A percentile compares a stretch with the other conserved stretches of the same genome.
phyloP scores from a whole-genome alignment of 192 early-diverging fungal species.

The Backusella macrospora region DNA sequence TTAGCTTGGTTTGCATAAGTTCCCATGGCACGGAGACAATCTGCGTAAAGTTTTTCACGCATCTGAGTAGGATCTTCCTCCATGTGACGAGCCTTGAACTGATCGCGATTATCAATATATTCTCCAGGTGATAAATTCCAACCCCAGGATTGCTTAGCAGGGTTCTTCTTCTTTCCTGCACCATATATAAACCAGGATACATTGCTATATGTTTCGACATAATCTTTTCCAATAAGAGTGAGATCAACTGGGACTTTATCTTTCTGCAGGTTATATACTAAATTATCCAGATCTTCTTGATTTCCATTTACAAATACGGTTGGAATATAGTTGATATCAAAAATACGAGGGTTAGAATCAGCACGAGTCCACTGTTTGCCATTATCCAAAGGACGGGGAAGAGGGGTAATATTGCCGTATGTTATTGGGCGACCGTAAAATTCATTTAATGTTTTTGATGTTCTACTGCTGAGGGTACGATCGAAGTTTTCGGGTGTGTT shows the following conservation, averaged over 20 bases:
- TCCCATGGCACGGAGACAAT: conserved; percentile 49
- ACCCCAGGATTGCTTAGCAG: conserved; percentile 54
- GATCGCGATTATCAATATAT: conserved; percentile 35
- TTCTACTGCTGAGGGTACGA: conserved; percentile 30
- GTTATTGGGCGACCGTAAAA: conserved; percentile 45
- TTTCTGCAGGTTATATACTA: conserved; percentile 25
- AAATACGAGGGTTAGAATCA: conserved; percentile 25
- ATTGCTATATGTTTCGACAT: conserved; percentile 39
- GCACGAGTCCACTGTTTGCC: conserved; percentile 31
- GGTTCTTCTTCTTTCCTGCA: conserved; percentile 49
- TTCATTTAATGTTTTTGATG: conserved; percentile 41
- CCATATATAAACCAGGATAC: conserved; percentile 43
- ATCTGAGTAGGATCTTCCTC: conserved; percentile 57
- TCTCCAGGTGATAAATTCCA: conserved; percentile 38
- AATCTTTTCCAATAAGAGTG: conserved; percentile 42
- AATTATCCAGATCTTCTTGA: conserved; percentile 25
- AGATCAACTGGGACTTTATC: conserved; percentile 28
- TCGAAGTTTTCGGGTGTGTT: conserved; percentile 35
- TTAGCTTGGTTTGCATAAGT: conserved; percentile 49
- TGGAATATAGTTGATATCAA: conserved; percentile 51
- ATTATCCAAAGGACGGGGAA: conserved; percentile 44
- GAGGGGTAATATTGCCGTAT: conserved; percentile 46
- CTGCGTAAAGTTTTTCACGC: conserved; percentile 55
- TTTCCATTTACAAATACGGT: conserved; percentile 45
- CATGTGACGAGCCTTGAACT: conserved; percentile 51